Base-by-base conservation (phyloP, 2,329 filamentous ascomycete species). In the Curvularia sp. region DNA sequence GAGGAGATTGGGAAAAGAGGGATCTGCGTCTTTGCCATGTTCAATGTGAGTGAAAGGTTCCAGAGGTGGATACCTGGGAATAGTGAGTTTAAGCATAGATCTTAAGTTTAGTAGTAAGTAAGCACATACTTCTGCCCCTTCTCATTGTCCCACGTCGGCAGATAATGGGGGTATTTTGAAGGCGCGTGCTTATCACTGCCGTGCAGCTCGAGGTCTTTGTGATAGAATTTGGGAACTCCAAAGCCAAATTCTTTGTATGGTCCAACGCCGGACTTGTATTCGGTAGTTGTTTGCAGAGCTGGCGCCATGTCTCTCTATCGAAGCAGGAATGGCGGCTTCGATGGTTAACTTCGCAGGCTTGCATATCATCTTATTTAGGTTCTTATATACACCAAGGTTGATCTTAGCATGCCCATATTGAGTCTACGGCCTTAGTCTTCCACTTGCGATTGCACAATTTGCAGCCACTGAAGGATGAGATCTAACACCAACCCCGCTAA, bases 21-120 rank as follows among this genome's bases (percentile, higher is more conserved):
- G 80, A 71, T 93, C 89, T 47, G 91, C 90, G 66, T 92, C 88
- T 68, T 88, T 88, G 66, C 90, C 91, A 68, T 90, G 90, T 55
- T 94, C 90, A 62, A 86, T 85, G 73, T 92, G 89, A 71, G 89
- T 83, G 67, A 92, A 93, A 0, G 84, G 85, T 61, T 88, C 79
- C 7, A 91, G 82, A 6, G 90, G 88, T 55, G 86, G 82, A 68
- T 88, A 90, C 63, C 78, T 83, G 64, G 12, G 6, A 68, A 64
- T 70, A 33, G n/a, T 66, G 12, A 61, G 58, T 55, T 33, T 38
- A 9, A 3, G 4, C 41, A 9, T n/a, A 44, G 4, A 44, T 15
- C 42, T 12, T 22, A 4, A 18, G 31, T 3, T 12, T 24, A 39
- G 9, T n/a, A 24, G 22, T 24, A 24, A 3, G 22, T 4, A 18